A percentile compares a stretch with the other conserved stretches of the same genome.
phyloP scores from a whole-genome alignment of 139 green algal species.

The Yamagishiella unicocca region DNA sequence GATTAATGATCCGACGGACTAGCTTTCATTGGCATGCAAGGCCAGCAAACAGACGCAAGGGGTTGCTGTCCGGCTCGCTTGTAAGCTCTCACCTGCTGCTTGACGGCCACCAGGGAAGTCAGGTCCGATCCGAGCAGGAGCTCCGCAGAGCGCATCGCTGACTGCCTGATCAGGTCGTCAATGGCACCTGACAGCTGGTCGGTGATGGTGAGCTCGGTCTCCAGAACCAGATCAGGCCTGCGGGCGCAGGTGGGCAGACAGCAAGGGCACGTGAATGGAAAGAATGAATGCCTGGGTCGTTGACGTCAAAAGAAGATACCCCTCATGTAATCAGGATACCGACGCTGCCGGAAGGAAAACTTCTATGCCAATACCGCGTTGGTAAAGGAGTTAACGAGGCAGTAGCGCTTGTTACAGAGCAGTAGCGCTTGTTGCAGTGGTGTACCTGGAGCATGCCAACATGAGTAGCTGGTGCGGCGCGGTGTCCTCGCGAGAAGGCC shows the following conservation, averaged over 20 bases:
- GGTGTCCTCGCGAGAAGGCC: not conserved
- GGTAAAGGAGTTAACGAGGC: too few species aligned
- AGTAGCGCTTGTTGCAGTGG: too few species aligned
- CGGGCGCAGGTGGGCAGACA: not conserved
- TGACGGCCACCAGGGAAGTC: constrained; percentile 5
- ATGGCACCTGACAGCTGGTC: not conserved
- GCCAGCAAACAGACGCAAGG: too few species aligned
- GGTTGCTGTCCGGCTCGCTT: too few species aligned
- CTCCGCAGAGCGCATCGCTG: not conserved
- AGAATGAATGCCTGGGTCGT: too few species aligned
- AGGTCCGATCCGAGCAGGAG: constrained; percentile 11
- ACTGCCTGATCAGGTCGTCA: not conserved
- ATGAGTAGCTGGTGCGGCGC: not conserved
- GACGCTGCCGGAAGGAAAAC: too few species aligned
- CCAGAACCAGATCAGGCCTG: not conserved
- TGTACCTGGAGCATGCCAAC: not conserved
- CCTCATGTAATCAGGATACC: too few species aligned
- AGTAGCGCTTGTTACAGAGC: too few species aligned
- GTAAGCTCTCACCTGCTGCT: constrained; percentile 28
- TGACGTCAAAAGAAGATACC: too few species aligned
- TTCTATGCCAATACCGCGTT: too few species aligned
- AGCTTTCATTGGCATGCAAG: not conserved
- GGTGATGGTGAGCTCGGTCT: not conserved
- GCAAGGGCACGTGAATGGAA: too few species aligned
- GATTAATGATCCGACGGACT: not conserved